Evolutionary conservation across 805 yeast species (phyloP), one percentile per base, ranked within the genome.

Genomic region (Yarrowia deformans): DNA sequence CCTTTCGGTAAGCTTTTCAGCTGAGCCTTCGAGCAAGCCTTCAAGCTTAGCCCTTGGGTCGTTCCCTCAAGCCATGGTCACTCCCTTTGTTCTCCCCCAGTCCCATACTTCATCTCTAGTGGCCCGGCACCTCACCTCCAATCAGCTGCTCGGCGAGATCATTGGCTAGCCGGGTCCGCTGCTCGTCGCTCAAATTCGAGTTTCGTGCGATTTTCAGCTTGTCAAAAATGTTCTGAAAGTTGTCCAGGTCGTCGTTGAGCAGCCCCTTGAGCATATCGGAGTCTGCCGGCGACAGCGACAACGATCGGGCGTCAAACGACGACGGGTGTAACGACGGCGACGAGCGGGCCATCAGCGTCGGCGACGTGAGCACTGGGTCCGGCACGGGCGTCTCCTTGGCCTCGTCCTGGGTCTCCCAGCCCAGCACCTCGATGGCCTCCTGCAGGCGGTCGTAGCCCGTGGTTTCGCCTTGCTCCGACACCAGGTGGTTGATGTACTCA

Each of bases 71-170:
- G n/a, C n/a, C n/a, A n/a, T n/a, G n/a, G n/a, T n/a, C n/a, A n/a
- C n/a, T n/a, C n/a, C n/a, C 29, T 46, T 19, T 23, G n/a, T n/a
- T 50, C 29, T 19, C 54, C 55, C 61, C 61, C 34, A 16, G 43
- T 19, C 58, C 43, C 58, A 52, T 35, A 43, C 43, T 37, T 9
- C 8, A 12, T 42, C 19, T 14, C 19, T 16, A 56, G 14, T 56
- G 29, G 1, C 52, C 43, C 42, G 43, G 32, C 23, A 54, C 56
- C 58, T 52, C 37, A 10, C 70, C 52, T 8, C 71, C 70, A 54
- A 77, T 67, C 9, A 79, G 72, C 68, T 78, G 77, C 16, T 69
- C 76, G 1, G 81, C 80, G 14, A 79, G 69, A 16, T 74, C 71
- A 37, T 77, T 78, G 3, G 80, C 79, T 50, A 79, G 72, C 37